Evolutionary conservation across 73 alveolate species (phyloP), one percentile per base, ranked within the genome.

Genomic region (Tetrahymena elliotti): DNA sequence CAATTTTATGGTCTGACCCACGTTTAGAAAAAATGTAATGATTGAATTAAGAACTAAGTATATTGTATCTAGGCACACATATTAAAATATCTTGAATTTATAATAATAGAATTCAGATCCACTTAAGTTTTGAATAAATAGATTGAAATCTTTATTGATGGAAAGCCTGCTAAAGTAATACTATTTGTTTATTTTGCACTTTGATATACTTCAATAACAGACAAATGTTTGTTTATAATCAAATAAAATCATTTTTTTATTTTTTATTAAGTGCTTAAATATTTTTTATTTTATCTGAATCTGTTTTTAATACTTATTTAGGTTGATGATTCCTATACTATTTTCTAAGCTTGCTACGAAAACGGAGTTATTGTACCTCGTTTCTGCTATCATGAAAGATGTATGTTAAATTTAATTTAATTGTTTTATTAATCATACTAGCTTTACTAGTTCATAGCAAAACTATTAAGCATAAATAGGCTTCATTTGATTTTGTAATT

Each of bases 341-440:
- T 96, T 40, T 88, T 93, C 93, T 95, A 96, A 96, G 98, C 98
- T 92, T 94, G 97, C 53, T 95, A 96, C 52, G 93, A 94, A 83
- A 97, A 96, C 38, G 98, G 98, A 34, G 97, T 96, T 37, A 93
- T 84, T 16, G 95, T 96, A 27, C 98, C 98, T 20, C 96, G 96
- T 83, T 96, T 96, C 94, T 96, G 98, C 83, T 96, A 94, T 94
- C 98, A 96, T 95, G 98, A 96, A 83, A 93, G 97, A 94, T 83
- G 88, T 68, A 68, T 68, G 36, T 68, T 68, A 68, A 6, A 6
- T 68, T 68, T 68, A 47, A 47, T 68, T 31, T 27, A 68, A 68
- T 22, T 68, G n/a, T 47, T 41, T 47, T 47, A 47, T 47, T 47
- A 18, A 47, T 15, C 31, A 2, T 47, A 13, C 36, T 68, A 68